Percentiles rank a stretch among this genome's conserved stretches.
These are phyloP conservation scores for Hypoxylon sp. DNA, from an alignment of 2,329 filamentous ascomycete species.

Conservation along the genomic window DNA sequence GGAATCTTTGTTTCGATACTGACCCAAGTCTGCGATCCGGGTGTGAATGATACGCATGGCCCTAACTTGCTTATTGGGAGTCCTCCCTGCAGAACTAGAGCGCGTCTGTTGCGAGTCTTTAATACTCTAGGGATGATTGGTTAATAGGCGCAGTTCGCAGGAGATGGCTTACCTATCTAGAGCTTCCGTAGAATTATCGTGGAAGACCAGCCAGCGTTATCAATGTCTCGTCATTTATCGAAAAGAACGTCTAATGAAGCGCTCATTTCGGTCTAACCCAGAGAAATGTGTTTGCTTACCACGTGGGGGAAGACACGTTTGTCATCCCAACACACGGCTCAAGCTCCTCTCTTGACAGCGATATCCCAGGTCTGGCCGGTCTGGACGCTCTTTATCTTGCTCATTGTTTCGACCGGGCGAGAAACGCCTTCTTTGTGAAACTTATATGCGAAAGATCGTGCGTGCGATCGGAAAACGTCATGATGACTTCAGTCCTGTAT, in stretches of 20 bases:
- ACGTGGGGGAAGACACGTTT: constrained; percentile 10
- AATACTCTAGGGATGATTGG: neutral
- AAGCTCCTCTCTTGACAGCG: constrained; percentile 2
- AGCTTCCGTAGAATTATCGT: neutral
- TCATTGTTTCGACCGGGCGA: neutral
- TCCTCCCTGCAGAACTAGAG: constrained; percentile 2
- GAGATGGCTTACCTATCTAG: constrained; percentile 6
- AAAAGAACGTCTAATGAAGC: neutral
- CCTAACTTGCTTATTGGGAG: neutral
- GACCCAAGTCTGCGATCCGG: constrained; percentile 10
- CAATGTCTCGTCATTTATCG: neutral
- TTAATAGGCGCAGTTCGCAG: neutral
- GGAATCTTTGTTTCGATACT: constrained; percentile 16
- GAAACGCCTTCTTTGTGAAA: neutral
- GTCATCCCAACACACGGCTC: neutral
- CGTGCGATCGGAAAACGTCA: neutral
- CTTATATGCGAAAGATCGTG: neutral
- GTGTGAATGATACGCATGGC: constrained; percentile 16
- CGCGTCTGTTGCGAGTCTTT: neutral
- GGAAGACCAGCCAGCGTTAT: neutral
- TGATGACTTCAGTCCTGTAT: neutral
- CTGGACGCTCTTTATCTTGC: constrained; percentile 1
- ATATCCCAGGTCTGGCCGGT: neutral
- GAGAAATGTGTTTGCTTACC: constrained; percentile 17
- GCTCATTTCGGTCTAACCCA: constrained; percentile 7